phyloP scores from a whole-genome alignment of 2,329 filamentous ascomycete genomes.

The Botrytis deweyae region DNA sequence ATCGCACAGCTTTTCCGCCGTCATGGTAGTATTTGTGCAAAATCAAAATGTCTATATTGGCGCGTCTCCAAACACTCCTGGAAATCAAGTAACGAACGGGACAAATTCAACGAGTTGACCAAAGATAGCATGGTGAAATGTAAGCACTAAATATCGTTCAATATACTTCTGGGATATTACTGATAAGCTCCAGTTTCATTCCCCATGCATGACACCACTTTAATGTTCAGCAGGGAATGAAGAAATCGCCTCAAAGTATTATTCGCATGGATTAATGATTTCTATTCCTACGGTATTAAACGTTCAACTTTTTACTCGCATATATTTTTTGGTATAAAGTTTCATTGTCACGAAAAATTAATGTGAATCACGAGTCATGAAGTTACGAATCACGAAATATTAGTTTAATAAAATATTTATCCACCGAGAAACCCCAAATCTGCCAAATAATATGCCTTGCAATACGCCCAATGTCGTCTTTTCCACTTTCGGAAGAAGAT shows the following conservation, averaged over 20 bases:
- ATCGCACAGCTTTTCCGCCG: constrained; percentile 26
- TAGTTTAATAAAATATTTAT: no score
- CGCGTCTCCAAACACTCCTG: neutral
- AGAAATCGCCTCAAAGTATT: neutral
- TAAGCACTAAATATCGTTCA: neutral
- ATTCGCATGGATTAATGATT: neutral
- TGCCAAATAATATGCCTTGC: neutral
- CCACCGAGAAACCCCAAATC: neutral
- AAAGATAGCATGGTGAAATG: neutral
- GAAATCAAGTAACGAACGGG: neutral
- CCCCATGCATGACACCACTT: neutral
- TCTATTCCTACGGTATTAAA: neutral
- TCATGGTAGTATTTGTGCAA: constrained; percentile 31
- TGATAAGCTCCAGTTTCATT: neutral
- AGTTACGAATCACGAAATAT: neutral
- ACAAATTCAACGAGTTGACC: neutral
- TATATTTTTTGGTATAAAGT: neutral
- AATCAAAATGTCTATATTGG: constrained; percentile 22
- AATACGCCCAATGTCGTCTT: neutral
- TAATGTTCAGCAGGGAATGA: neutral
- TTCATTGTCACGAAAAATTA: neutral
- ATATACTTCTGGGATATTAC: no score
- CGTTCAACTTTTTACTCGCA: neutral
- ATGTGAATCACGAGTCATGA: neutral
- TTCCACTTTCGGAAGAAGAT: neutral